Percentiles rank a stretch among this genome's conserved stretches.
These are phyloP conservation scores for Plasmodium vinckei DNA, from an alignment of 169 alveolate species.

Conservation along the genomic window DNA sequence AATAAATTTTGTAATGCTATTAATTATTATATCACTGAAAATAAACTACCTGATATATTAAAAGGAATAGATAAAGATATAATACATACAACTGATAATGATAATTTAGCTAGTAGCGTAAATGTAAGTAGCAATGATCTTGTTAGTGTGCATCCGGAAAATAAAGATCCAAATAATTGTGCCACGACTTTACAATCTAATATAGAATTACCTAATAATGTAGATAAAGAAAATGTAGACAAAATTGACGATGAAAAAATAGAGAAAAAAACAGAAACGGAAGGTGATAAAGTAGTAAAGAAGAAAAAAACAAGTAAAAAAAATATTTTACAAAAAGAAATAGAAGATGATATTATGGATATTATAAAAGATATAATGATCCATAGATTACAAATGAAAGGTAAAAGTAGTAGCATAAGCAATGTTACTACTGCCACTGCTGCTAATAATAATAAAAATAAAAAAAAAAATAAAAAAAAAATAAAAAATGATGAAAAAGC, in stretches of 20 bases:
- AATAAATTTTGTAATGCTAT: neutral
- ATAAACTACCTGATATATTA: neutral
- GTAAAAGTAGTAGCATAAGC: neutral
- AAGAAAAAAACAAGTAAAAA: slow-evolving; percentile 4
- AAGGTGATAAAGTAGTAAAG: neutral
- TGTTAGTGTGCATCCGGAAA: neutral
- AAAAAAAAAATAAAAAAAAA: slow-evolving; percentile 13
- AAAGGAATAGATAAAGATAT: neutral
- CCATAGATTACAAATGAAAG: slow-evolving; percentile 19
- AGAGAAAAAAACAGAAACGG: neutral
- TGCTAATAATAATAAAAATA: neutral
- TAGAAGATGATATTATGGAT: neutral
- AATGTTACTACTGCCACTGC: no score
- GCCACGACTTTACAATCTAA: neutral
- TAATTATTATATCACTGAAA: slow-evolving; percentile 13
- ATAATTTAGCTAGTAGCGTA: neutral
- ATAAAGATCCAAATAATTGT: neutral
- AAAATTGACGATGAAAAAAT: neutral
- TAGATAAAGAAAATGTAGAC: neutral
- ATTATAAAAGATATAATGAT: neutral
- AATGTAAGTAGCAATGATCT: neutral
- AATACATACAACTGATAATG: no score
- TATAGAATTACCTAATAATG: neutral
- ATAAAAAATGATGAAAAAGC: neutral
- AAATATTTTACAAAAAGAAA: slow-evolving; percentile 15